Evolutionary conservation across 1,139 yeast species (phyloP), one percentile per base, ranked within the genome.

Genomic region (Pneumocystis murina): DNA sequence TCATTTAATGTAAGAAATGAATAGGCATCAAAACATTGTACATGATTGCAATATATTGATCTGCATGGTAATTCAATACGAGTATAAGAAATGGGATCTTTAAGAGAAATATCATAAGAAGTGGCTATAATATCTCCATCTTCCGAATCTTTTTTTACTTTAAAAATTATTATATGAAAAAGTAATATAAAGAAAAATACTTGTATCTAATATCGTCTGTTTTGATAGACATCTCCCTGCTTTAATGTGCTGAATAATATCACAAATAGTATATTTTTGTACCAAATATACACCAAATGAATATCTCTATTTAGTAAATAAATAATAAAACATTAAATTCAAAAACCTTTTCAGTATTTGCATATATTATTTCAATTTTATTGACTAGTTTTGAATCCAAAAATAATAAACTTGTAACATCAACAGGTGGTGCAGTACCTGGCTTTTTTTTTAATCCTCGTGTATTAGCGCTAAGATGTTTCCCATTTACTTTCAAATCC

Each of bases 1-100:
- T 72, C 69, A 68, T 77, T 80, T 61, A 78, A 69, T 68, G 70
- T 71, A 39, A 78, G 64, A 65, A 71, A 78, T 0, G 76, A 70
- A 38, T 66, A 67, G 3, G 76, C 77, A 62, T 78, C 80, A 61
- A 77, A 72, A 66, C 80, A 77, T 63, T 76, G 79, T 33, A 77
- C 70, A 67, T 78, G 80, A 20, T 66, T 66, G 66, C 80, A 78
- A 28, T 63, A 65, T n/a, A 69, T 66, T 1, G 79, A 73, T 28
- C 80, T 68, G 3, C 76, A 69, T 0, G 80, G 80, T 5, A 70
- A 61, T 17, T 66, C 65, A 59, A 78, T 75, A 28, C 78, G 71
- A n/a, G 71, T 65, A 64, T 69, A 73, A 40, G 76, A 70, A 5
- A 77, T 69, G 1, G 78, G 78, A 65, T 78, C 78, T 62, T 71